Evolutionary conservation across 768 basidiomycete species (phyloP).

Genomic region (Psilocybe tampanensis): DNA sequence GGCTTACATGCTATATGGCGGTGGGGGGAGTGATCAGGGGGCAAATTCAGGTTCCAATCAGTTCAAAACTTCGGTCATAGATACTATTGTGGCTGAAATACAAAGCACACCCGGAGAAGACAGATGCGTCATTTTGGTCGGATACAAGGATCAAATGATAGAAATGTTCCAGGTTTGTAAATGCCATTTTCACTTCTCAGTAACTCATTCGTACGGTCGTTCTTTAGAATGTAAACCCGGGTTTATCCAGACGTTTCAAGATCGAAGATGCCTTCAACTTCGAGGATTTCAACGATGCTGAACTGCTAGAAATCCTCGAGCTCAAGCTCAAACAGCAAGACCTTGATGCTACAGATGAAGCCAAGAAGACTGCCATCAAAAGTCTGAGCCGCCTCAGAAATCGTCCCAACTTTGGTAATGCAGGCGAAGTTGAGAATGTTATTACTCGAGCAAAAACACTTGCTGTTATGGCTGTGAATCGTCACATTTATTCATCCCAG

Average conservation of each 20-base stretch:
- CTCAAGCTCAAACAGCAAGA: conserved; percentile 60
- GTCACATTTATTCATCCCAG: no score
- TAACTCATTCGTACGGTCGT: background rate
- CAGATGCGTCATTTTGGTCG: conserved; percentile 64
- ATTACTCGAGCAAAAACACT: conserved; percentile 51
- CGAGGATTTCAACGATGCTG: conserved; percentile 59
- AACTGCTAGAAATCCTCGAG: conserved; percentile 54
- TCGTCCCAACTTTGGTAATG: conserved; percentile 68
- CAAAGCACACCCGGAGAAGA: conserved; percentile 73
- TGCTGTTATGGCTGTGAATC: no score
- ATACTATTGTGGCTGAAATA: conserved; percentile 75
- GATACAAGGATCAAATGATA: conserved; percentile 67
- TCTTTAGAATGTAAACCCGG: conserved; percentile 68
- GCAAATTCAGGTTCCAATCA: conserved; percentile 37
- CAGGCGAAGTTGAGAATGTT: conserved; percentile 65
- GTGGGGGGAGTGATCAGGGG: conserved; percentile 30
- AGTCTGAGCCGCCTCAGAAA: conserved; percentile 40
- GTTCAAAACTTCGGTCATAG: conserved; percentile 70
- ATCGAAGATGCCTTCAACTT: conserved; percentile 74
- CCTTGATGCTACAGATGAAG: conserved; percentile 54
- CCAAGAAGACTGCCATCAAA: conserved; percentile 59
- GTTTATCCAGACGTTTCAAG: conserved; percentile 61
- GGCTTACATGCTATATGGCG: conserved; percentile 73
- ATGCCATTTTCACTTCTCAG: background rate
- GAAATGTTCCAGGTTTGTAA: conserved; percentile 69